These are phyloP conservation scores for Pseudogymnoascus sp. DNA, from an alignment of 2,329 filamentous ascomycete species.

Conservation along the genomic window DNA sequence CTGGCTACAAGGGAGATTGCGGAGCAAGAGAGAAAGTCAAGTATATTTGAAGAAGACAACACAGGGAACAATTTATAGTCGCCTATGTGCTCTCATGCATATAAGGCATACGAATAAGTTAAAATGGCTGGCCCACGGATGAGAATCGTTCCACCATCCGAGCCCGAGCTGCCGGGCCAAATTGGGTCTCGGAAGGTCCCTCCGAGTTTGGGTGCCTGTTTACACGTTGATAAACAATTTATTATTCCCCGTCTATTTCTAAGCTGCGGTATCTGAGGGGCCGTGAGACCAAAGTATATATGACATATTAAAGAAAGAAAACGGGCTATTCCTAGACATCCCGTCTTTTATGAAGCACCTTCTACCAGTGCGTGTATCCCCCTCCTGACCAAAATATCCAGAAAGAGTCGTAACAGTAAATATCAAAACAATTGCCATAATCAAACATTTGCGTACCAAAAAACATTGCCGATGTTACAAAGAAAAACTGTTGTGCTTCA, in stretches of 20 bases:
- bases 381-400: not conserved
- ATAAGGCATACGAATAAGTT: not conserved
- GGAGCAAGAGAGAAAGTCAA: not conserved
- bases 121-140: not conserved
- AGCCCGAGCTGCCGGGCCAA: not conserved
- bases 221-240: not conserved
- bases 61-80: not conserved
- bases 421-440: not conserved
- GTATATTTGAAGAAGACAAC: not conserved
- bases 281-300: not conserved
- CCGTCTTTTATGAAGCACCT: not conserved
- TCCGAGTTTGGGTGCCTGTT: not conserved
- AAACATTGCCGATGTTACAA: not conserved
- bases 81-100: not conserved
- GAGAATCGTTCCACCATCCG: not conserved
- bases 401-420: not conserved
- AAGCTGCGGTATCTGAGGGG: not conserved
- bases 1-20: not conserved
- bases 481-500: not conserved
- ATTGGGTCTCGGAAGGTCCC: not conserved
- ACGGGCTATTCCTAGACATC: not conserved
- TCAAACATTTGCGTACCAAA: not conserved
- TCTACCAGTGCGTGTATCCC: not conserved
- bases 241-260: not conserved
- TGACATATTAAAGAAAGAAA: not conserved